A percentile compares a stretch with the other conserved stretches of the same genome.
Conservation (phyloP, 2,329 filamentous ascomycete species). For the Corynespora cassiicola region DNA sequence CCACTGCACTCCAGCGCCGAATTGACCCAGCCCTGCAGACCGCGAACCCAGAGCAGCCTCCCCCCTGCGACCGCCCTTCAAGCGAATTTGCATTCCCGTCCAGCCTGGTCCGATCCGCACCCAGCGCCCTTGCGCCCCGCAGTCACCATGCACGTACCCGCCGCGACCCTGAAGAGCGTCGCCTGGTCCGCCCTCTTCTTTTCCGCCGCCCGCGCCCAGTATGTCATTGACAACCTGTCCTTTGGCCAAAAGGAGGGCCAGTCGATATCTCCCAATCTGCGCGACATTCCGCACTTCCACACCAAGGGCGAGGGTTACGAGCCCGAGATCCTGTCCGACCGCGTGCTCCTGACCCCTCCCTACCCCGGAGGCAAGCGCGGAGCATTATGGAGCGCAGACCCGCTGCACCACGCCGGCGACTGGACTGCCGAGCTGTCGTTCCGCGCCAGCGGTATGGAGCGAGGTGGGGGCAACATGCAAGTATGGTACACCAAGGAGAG, state of each 20-base stretch:
- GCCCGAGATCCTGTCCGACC: slow-evolving; percentile 78
- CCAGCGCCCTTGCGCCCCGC: slow-evolving; percentile 13
- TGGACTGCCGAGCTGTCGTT: slow-evolving; percentile 90
- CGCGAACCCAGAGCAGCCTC: too few relatives aligned
- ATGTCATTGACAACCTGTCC: slow-evolving; percentile 74
- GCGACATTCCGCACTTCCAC: slow-evolving; percentile 63
- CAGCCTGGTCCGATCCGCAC: background rate
- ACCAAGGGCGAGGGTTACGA: slow-evolving; percentile 61
- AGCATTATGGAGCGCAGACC: slow-evolving; percentile 77
- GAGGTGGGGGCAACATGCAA: slow-evolving; percentile 87
- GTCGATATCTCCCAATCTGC: slow-evolving; percentile 70
- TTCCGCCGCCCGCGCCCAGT: slow-evolving; percentile 65
- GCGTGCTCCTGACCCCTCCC: slow-evolving; percentile 88
- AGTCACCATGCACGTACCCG: slow-evolving; percentile 39
- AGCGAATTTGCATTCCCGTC: slow-evolving; percentile 1
- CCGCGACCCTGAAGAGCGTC: slow-evolving; percentile 49
- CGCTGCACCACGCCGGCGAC: slow-evolving; percentile 64
- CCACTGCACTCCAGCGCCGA: background rate
- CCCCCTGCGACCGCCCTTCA: slow-evolving; percentile 4
- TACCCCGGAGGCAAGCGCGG: slow-evolving; percentile 85
- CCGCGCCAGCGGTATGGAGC: slow-evolving; percentile 82
- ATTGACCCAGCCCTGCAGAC: background rate
- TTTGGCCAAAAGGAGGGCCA: slow-evolving; percentile 72
- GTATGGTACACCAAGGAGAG: slow-evolving; percentile 86
- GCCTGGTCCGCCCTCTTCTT: slow-evolving; percentile 52